Base-by-base conservation (phyloP, 208 protist genomes). In the Lotmaria passim region DNA sequence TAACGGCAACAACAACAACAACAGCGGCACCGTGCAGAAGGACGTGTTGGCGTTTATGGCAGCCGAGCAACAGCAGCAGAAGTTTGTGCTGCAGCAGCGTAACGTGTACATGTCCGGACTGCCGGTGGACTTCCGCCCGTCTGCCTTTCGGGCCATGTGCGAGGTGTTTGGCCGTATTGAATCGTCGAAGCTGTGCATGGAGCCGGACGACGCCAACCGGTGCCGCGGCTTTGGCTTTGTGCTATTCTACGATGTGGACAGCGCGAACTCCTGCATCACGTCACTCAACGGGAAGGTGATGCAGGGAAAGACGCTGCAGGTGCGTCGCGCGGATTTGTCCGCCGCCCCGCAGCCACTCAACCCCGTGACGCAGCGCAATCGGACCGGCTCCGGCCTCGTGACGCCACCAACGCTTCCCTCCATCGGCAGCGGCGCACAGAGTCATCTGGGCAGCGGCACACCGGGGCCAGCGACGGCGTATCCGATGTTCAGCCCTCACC, bases 31-130 rank as follows among this genome's bases (percentile, higher is more conserved):
- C 36, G 36, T 73, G 15, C 73, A 73, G 47, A 78, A 78, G 58
- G 65, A 73, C 34, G 55, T 66, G 30, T 39, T 71, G 58, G 65
- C 65, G 3, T 50, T 78, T 36, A 71, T 67, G 56, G 63, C 76
- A 10, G 64, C 70, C 0, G 62, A 77, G 65, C 70, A 75, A 41
- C 53, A 71, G 33, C 63, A 71, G 43, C 53, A 82, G 64, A 78
- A 78, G 55, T 65, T 75, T 36, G 53, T 73, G 39, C 28, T 91
- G 21, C 86, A 89, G 63, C 76, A 81, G 50, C 82, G 86, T 44
- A 91, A 91, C 61, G 78, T 91, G 24, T 91, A 91, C 69, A 63
- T 91, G 60, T 88, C 83, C 0, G 86, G 86, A 12, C 67, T 91
- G 28, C 81, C 86, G 3, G 73, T 79, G 2, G 73, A 69, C 34